These are phyloP conservation scores for Breviolum minutum DNA, from an alignment of 73 alveolate genomes.

Conservation along the genomic window DNA sequence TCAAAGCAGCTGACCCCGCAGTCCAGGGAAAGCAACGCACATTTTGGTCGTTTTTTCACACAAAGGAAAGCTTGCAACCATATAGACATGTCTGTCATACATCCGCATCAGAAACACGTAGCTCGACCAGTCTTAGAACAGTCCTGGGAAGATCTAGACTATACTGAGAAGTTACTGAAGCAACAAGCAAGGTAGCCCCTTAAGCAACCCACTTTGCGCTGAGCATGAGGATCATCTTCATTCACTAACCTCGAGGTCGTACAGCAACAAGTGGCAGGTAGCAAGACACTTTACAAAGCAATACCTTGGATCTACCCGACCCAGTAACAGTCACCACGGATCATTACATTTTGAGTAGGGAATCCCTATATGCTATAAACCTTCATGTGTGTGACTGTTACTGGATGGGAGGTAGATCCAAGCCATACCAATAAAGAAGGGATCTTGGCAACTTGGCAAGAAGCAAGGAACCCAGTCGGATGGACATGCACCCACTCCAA, in stretches of 20 bases:
- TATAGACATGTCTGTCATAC: too few species aligned
- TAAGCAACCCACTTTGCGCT: conserved; percentile 96
- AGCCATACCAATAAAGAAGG: not conserved
- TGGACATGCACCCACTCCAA: conserved; percentile 96
- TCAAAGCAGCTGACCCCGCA: not conserved
- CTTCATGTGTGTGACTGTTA: not conserved
- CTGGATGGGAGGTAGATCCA: not conserved
- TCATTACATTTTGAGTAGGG: too few species aligned
- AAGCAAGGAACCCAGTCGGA: conserved; percentile 96
- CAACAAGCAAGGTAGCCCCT: not conserved
- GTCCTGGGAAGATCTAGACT: not conserved
- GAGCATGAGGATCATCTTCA: conserved; percentile 94
- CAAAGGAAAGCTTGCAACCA: too few species aligned
- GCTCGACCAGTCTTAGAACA: too few species aligned
- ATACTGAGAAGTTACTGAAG: not conserved
- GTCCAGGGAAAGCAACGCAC: not conserved
- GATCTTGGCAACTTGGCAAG: not conserved
- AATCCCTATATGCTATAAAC: too few species aligned
- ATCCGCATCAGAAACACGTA: too few species aligned
- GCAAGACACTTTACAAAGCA: too few species aligned
- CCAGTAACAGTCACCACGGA: too few species aligned
- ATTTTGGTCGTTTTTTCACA: too few species aligned
- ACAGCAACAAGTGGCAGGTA: too few species aligned
- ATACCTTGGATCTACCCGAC: too few species aligned
- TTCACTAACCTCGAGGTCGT: conserved; percentile 88